Base-by-base conservation (phyloP, 2,329 filamentous ascomycete species). In the Paracoccidioides brasiliensis region DNA sequence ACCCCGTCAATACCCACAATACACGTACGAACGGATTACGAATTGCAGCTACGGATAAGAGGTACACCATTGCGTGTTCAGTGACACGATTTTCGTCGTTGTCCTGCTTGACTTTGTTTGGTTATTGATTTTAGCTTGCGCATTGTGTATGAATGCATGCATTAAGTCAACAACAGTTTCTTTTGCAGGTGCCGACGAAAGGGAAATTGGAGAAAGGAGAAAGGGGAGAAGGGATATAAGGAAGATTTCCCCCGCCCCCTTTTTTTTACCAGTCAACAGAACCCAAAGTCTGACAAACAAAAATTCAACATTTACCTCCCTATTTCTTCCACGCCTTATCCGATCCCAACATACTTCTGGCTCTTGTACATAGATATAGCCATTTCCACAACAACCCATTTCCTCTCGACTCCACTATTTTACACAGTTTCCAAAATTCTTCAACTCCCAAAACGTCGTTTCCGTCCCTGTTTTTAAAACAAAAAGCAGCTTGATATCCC, bases 151-250 rank as follows among this genome's bases (percentile, higher is more conserved):
- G 22, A 1, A 22, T 22, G 22, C 22, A 22, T 22, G 22, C 22
- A 22, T 2, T 22, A 22, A 2, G 22, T 22, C 22, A 22, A 22
- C 22, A 22, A 22, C 41, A n/a, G n/a, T 28, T 43, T 43, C 41
- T 3, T 43, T 43, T 43, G n/a, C 41, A 15, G n/a, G 14, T 43
- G n/a, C 41, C 22, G n/a, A 15, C 22, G 41, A 28, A 7, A 22
- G 15, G 57, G 50, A 7, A 15, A 30, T 41, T 30, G 15, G 68
- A 56, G 64, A 69, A 8, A 64, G 85, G 58, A 97, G 91, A 83
- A 79, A 91, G 63, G 93, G 97, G 71, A 80, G 90, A 52, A 91
- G 97, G 74, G 84, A 94, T n/a, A 89, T 96, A 7, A 91, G 97
- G 77, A 78, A 83, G 57, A 88, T 98, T 15, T 14, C 15, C 4